These are phyloP conservation scores for Globisporangium nunn DNA, from an alignment of 352 stramenopile genomes.

Conservation along the genomic window DNA sequence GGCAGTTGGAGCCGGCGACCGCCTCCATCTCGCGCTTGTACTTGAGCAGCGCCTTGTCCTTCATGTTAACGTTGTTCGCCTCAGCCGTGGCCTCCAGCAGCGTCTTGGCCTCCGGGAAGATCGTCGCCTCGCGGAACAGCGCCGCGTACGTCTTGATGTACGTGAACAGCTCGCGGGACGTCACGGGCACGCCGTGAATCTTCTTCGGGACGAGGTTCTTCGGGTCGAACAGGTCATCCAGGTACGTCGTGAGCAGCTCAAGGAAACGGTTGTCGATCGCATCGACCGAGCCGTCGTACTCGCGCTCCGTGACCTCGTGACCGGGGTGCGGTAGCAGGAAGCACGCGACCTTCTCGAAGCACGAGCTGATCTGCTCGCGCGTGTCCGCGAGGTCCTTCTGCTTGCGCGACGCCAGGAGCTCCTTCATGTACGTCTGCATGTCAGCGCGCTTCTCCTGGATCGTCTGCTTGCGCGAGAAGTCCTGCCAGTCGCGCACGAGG, in stretches of 20 bases:
- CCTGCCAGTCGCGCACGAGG: constrained; percentile 98
- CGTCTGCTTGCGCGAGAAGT: constrained; percentile 91
- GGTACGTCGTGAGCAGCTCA: constrained; percentile 92
- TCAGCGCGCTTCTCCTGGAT: constrained; percentile 86
- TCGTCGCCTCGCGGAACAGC: constrained; percentile 93
- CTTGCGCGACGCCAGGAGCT: constrained; percentile 89
- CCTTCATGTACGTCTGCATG: constrained; percentile 93
- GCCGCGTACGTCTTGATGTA: constrained; percentile 97
- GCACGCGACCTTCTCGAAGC: constrained; percentile 94
- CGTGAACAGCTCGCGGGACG: constrained; percentile 89
- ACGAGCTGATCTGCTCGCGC: constrained; percentile 94
- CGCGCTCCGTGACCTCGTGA: constrained; percentile 95
- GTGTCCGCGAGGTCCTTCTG: constrained; percentile 93
- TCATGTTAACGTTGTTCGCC: constrained; percentile 96
- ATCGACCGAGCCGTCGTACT: constrained; percentile 93
- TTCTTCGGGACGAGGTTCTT: constrained; percentile 88
- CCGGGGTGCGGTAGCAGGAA: constrained; percentile 97
- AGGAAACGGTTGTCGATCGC: constrained; percentile 94
- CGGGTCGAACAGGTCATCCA: constrained; percentile 91
- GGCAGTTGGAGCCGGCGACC: constrained; percentile 74
- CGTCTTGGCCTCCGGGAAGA: constrained; percentile 97
- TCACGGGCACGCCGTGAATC: constrained; percentile 93
- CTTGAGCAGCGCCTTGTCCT: constrained; percentile 69
- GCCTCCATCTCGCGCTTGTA: constrained; percentile 96
- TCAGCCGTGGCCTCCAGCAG: constrained; percentile 95